These are phyloP conservation scores for Fagus crenata DNA, from an alignment of 306 rosid genomes.

Conservation along the genomic window DNA sequence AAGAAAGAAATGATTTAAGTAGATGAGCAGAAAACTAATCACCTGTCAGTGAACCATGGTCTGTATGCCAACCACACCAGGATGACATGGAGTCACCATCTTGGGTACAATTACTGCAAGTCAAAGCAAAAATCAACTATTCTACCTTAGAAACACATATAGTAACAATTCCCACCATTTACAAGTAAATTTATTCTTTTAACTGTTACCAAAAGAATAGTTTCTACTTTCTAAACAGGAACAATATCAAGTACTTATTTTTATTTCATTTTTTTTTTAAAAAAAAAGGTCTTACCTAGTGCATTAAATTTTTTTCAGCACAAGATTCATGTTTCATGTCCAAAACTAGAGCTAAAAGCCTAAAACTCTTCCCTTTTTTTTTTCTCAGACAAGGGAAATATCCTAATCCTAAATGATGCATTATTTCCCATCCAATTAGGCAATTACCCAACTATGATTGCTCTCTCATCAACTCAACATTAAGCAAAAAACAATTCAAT, in stretches of 20 bases:
- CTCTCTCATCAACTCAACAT: background rate
- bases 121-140: constrained; percentile 27
- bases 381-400: too few species aligned
- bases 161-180: constrained; percentile 3
- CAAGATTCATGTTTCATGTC: background rate
- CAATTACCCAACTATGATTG: background rate
- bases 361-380: too few species aligned
- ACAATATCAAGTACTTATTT: background rate
- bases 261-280: background rate
- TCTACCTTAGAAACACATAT: background rate
- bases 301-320: background rate
- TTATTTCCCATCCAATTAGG: background rate
- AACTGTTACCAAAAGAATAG: too few species aligned
- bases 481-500: constrained; percentile 2
- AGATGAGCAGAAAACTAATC: constrained; percentile 3
- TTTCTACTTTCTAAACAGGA: background rate
- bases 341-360: background rate
- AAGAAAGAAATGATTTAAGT: background rate
- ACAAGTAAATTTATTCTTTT: constrained; percentile 5
- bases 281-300: background rate
- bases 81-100: constrained; percentile 62
- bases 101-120: constrained; percentile 47
- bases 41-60: constrained; percentile 99
- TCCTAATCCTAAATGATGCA: background rate
- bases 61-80: constrained; percentile 99